Evolutionary conservation across 2,329 filamentous ascomycete species (phyloP).

Genomic region (Aspergillus sp.): DNA sequence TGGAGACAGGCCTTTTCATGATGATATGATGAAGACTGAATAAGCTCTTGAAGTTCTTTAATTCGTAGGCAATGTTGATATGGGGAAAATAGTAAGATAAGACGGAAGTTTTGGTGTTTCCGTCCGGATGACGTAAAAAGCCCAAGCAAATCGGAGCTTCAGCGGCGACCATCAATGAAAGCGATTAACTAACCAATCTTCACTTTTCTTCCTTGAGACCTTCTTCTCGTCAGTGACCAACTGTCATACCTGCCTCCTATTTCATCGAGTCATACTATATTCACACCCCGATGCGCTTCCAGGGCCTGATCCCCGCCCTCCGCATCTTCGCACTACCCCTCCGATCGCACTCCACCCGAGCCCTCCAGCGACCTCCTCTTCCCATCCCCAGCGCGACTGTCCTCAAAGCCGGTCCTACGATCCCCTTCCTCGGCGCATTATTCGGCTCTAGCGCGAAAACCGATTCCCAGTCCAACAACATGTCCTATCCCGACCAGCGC

Average conservation of each 20-base stretch:
- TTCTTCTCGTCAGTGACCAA: background rate
- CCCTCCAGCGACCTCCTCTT: constrained; percentile 17
- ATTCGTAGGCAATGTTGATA: background rate
- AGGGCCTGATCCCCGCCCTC: constrained; percentile 17
- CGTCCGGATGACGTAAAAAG: constrained; percentile 9
- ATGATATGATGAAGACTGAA: background rate
- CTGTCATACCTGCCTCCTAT: background rate
- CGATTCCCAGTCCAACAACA: constrained; percentile 36
- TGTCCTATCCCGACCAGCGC: constrained; percentile 76
- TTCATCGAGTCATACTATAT: background rate
- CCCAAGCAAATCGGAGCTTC: background rate
- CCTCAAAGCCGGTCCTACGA: constrained; percentile 69
- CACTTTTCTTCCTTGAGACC: background rate
- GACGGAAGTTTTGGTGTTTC: background rate
- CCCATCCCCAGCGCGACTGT: constrained; percentile 38
- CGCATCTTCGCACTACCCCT: constrained; percentile 25
- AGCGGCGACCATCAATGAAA: background rate
- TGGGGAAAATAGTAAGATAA: background rate
- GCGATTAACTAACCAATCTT: background rate
- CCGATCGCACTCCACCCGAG: constrained; percentile 22
- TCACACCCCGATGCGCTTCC: constrained; percentile 29
- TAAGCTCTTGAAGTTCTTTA: background rate
- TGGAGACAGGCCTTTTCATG: background rate
- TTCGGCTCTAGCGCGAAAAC: constrained; percentile 65
- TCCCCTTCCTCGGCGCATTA: constrained; percentile 75